phyloP scores from a whole-genome alignment of 1,284 basidiomycete genomes.

The Apiotrichum akiyoshidainum region DNA sequence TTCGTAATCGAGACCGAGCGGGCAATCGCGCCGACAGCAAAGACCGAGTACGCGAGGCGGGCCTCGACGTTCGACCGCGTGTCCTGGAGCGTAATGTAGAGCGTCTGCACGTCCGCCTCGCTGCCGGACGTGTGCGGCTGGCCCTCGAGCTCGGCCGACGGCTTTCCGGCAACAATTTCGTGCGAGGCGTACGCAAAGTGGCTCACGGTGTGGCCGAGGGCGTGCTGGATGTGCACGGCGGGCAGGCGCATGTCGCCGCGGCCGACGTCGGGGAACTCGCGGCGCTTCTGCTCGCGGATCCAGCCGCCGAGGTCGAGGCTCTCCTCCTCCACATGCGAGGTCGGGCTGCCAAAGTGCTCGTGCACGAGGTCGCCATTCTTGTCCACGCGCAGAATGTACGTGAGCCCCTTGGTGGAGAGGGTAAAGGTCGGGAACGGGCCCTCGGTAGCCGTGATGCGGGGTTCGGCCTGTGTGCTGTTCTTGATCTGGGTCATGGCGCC shows the following conservation, averaged over 20 bases:
- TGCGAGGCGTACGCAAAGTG: conserved; percentile 24
- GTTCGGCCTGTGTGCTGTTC: background rate
- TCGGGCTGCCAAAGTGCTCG: conserved; percentile 30
- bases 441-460: background rate
- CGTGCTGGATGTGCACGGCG: conserved; percentile 25
- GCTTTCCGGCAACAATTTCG: conserved; percentile 25
- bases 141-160: conserved; percentile 11
- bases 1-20: conserved; percentile 23
- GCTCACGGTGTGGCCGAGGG: conserved; percentile 20
- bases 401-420: background rate
- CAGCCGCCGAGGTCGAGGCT: conserved; percentile 1
- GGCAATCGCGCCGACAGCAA: conserved; percentile 20
- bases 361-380: conserved; percentile 26
- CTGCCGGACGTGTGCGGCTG: conserved; percentile 29
- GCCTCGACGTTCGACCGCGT: conserved; percentile 11
- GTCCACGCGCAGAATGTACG: conserved; percentile 29
- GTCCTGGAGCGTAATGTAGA: conserved; percentile 27
- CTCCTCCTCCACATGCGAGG: background rate
- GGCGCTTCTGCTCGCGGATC: conserved; percentile 9
- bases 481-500: background rate
- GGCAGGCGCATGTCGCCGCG: conserved; percentile 35
- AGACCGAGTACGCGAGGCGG: conserved; percentile 28
- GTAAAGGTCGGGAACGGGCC: background rate
- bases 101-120: conserved; percentile 19
- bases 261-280: conserved; percentile 34